Evolutionary conservation across 2,329 filamentous ascomycete genomes (phyloP).

Genomic region (Cladosporium cucumerinum): DNA sequence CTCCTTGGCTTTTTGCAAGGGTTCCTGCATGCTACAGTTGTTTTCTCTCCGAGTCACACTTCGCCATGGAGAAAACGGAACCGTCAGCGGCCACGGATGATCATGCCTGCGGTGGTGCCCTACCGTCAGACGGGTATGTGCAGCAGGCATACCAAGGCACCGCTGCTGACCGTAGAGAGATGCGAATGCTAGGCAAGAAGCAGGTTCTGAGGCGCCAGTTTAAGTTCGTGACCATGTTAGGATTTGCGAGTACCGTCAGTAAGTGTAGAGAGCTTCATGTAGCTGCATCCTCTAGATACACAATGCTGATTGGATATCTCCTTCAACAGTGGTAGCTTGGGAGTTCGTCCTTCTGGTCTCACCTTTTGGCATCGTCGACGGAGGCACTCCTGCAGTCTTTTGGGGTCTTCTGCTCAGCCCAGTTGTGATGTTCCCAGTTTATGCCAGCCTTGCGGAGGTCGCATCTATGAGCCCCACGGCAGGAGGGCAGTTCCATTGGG

Average conservation of each 20-base stretch:
- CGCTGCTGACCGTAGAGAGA: conserved; percentile 6
- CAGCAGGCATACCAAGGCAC: conserved; percentile 13
- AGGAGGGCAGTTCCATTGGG: conserved; percentile 30
- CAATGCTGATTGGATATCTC: neutral
- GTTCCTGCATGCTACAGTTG: no score
- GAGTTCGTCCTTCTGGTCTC: conserved; percentile 23
- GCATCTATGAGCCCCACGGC: conserved; percentile 18
- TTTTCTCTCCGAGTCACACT: no score
- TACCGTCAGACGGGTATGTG: neutral
- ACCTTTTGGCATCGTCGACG: conserved; percentile 20
- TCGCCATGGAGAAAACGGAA: neutral
- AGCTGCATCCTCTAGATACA: neutral
- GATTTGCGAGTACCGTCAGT: conserved; percentile 28
- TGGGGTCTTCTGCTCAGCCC: conserved; percentile 19
- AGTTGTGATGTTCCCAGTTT: conserved; percentile 19
- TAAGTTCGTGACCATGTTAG: conserved; percentile 29
- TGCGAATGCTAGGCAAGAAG: conserved; percentile 13
- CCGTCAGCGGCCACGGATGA: neutral
- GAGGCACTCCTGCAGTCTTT: conserved; percentile 24
- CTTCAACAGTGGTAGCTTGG: conserved; percentile 25
- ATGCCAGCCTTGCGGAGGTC: conserved; percentile 24
- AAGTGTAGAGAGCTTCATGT: neutral
- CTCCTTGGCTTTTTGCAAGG: no score
- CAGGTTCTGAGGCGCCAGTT: conserved; percentile 25
- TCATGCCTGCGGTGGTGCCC: neutral